These are phyloP conservation scores for Phyllosticta citriasiana DNA, from an alignment of 2,329 filamentous ascomycete genomes.

Conservation along the genomic window DNA sequence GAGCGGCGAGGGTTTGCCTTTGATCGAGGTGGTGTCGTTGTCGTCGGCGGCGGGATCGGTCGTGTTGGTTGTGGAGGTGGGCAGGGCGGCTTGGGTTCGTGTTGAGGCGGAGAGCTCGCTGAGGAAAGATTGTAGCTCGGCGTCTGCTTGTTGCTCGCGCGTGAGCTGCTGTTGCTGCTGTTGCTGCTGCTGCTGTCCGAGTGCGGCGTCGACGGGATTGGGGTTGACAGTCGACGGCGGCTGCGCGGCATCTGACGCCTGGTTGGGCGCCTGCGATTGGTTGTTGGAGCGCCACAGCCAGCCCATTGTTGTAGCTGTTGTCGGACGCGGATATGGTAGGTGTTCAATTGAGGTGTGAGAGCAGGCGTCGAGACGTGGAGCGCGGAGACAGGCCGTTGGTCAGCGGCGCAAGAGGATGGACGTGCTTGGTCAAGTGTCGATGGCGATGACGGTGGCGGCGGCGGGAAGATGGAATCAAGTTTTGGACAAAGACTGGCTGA, in stretches of 20 bases:
- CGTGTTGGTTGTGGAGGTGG: conserved; percentile 6
- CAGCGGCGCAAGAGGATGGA: background rate
- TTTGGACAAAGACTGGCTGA: background rate
- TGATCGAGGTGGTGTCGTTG: background rate
- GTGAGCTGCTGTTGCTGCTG: conserved; percentile 20
- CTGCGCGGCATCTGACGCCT: conserved; percentile 9
- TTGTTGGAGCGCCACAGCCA: conserved; percentile 35
- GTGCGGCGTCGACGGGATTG: conserved; percentile 15
- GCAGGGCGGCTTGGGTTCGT: conserved; percentile 17
- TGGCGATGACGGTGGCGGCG: background rate
- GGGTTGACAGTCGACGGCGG: conserved; percentile 12
- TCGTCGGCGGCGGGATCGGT: background rate
- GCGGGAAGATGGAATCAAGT: background rate
- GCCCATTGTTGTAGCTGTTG: conserved; percentile 28
- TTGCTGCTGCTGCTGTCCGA: conserved; percentile 15
- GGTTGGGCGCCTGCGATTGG: conserved; percentile 13
- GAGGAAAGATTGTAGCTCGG: conserved; percentile 45
- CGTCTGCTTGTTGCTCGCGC: conserved; percentile 41
- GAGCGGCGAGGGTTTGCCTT: background rate
- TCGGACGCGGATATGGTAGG: background rate
- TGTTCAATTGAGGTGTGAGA: background rate
- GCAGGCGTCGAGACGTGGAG: background rate
- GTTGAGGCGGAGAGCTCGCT: conserved; percentile 34
- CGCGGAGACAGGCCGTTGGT: background rate
- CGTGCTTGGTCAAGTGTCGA: background rate